Base-by-base conservation (phyloP, 1,284 basidiomycete genomes). In the Somion occarium region DNA sequence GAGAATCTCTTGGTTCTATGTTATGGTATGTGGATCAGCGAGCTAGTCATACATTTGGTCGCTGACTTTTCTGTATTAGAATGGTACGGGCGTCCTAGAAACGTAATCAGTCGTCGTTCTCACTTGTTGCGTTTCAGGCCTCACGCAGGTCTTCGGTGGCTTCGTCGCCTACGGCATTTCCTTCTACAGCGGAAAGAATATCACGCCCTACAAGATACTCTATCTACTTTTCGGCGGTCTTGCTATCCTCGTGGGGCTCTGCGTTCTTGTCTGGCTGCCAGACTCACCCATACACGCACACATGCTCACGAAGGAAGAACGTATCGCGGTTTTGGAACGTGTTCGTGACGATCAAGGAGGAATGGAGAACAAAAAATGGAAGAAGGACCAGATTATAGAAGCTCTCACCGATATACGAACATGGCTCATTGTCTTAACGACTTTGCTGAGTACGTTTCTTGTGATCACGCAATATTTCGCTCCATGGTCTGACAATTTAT, bases 271-370 rank as follows among this genome's bases (percentile, higher is more conserved):
- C 11, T 82, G 77, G 76, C 68, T 87, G 23, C 84, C 83, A 0
- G 83, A 85, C 59, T 85, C 84, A 0, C 83, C 83, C 2, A 76
- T 84, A 9, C 76, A 79, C 57, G 83, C 84, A 0, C 65, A 60
- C 4, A 74, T 82, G 58, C 67, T 88, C 13, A 80, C 74, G 0
- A 71, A 69, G 47, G 78, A 83, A 57, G 83, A 88, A 58, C 72
- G 80, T 13, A 75, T 84, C 45, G 79, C 83, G 24, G 81, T 74
- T 2, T 65, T 86, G 24, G 85, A 87, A 61, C 75, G 85, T 38
- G 79, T 88, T n/a, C 76, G 82, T 30, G 74, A 83, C 55, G 83
- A 86, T 56, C 78, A 83, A 59, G 79, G 78, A 34, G 86, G 85
- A 0, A 83, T 76, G 0, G 74, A 77, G 58, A 84, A 83, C 64